These are phyloP conservation scores for Calonectria pauciramosa DNA, from an alignment of 2,329 filamentous ascomycete genomes.

Conservation along the genomic window DNA sequence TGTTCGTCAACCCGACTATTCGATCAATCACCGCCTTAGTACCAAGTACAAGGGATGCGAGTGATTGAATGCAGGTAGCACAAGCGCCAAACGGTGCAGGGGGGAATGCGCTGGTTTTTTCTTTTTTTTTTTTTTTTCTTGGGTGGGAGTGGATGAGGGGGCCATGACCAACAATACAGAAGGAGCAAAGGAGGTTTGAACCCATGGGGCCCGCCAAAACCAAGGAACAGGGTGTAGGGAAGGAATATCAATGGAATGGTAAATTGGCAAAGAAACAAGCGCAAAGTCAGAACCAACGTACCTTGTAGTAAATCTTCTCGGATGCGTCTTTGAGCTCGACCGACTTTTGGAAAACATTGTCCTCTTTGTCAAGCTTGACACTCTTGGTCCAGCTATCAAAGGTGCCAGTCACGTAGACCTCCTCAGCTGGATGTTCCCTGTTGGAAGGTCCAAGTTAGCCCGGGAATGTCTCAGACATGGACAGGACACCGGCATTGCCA, in stretches of 20 bases:
- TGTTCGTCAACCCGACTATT: conserved; percentile 21
- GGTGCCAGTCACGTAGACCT: conserved; percentile 95
- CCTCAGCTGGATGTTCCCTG: conserved; percentile 86
- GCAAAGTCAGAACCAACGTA: conserved; percentile 59
- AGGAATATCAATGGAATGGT: conserved; percentile 5
- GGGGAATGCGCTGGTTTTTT: conserved; percentile 4
- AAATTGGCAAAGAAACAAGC: not conserved
- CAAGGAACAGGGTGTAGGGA: conserved; percentile 17
- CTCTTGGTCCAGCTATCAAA: conserved; percentile 96
- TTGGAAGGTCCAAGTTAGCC: conserved; percentile 38
- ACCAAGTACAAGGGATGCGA: conserved; percentile 31
- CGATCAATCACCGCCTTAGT: conserved; percentile 23
- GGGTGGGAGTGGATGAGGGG: conserved; percentile 7
- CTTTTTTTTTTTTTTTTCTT: not conserved
- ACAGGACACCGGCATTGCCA: conserved; percentile 21
- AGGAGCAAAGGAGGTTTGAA: conserved; percentile 14
- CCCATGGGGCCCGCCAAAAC: conserved; percentile 8
- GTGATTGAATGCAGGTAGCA: conserved; percentile 24
- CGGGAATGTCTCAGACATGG: conserved; percentile 40
- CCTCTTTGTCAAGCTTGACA: conserved; percentile 83
- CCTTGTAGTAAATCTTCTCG: conserved; percentile 95
- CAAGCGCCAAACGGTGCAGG: conserved; percentile 28
- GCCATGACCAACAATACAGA: not conserved
- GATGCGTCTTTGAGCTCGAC: conserved; percentile 77
- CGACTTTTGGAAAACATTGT: conserved; percentile 81